phyloP scores from a whole-genome alignment of 2,329 filamentous ascomycete genomes.

The Sclerotinia borealis region DNA sequence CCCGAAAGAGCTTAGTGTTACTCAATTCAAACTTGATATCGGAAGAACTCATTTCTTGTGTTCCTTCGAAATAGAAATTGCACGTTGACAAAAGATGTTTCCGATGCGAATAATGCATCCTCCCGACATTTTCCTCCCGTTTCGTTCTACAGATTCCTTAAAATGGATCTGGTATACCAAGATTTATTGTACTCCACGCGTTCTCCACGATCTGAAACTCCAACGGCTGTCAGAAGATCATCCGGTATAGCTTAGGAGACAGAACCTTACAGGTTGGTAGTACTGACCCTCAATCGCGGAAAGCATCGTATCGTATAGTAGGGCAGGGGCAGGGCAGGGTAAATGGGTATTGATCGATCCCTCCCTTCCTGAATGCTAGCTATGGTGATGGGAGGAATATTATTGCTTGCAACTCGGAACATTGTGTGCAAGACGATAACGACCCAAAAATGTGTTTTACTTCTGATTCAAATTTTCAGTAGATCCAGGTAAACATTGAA shows the following conservation, averaged over 20 bases:
- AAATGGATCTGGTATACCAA: conserved; percentile 15
- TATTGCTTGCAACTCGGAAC: not conserved
- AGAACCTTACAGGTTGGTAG: conserved; percentile 3
- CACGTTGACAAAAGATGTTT: conserved; percentile 14
- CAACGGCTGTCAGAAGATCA: conserved; percentile 24
- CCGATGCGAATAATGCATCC: conserved; percentile 18
- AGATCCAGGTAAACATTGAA: not conserved
- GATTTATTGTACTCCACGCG: conserved; percentile 25
- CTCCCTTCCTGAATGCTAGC: not conserved
- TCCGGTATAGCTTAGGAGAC: conserved; percentile 9
- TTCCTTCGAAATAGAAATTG: conserved; percentile 9
- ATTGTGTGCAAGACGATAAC: not conserved
- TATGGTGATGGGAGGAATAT: not conserved
- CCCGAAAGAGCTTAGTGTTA: not conserved
- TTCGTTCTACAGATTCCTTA: conserved; percentile 18
- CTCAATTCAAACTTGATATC: conserved; percentile 9
- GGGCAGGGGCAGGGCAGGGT: not conserved
- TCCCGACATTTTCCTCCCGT: conserved; percentile 21
- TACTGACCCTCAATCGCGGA: conserved; percentile 4
- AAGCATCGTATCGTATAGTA: conserved; percentile 2
- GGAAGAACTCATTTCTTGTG: conserved; percentile 7
- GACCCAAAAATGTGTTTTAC: not conserved
- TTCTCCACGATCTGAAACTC: conserved; percentile 29
- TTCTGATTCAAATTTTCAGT: not conserved
- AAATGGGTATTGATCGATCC: not conserved